These are phyloP conservation scores for Talaromyces proteolyticus DNA, from an alignment of 495 filamentous ascomycete species.

Conservation along the genomic window DNA sequence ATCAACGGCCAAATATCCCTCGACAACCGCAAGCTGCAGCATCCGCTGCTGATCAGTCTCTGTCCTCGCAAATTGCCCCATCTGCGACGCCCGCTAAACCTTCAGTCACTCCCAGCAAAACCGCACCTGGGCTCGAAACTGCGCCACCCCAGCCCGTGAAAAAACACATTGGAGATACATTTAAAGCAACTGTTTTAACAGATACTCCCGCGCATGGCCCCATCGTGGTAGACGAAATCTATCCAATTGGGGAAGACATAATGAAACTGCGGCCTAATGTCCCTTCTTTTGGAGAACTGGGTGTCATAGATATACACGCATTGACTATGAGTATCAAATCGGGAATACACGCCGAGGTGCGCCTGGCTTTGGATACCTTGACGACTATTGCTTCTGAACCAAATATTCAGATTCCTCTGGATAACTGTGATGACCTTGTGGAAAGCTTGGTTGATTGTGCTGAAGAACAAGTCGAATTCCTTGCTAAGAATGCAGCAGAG, in stretches of 20 bases:
- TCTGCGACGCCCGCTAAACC: constrained; percentile 30
- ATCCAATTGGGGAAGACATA: constrained; percentile 57
- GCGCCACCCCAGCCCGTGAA: constrained; percentile 42
- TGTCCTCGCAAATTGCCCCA: constrained; percentile 1
- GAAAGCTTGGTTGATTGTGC: constrained; percentile 87
- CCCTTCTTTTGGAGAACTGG: constrained; percentile 71
- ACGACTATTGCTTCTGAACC: constrained; percentile 63
- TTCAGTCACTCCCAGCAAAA: constrained; percentile 33
- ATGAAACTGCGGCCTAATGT: constrained; percentile 60
- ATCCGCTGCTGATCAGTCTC: constrained; percentile 23
- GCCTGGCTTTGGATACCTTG: constrained; percentile 80
- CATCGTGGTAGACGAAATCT: constrained; percentile 54
- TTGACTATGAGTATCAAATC: constrained; percentile 88
- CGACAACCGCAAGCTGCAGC: constrained; percentile 31
- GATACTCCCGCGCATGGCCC: constrained; percentile 59
- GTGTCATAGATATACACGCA: constrained; percentile 85
- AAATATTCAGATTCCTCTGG: constrained; percentile 54
- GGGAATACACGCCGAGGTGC: constrained; percentile 81
- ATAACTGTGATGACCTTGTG: constrained; percentile 79
- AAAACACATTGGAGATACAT: constrained; percentile 34
- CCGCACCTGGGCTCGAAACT: constrained; percentile 32
- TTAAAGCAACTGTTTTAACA: constrained; percentile 52
- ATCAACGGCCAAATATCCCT: constrained; percentile 31
- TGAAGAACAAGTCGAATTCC: constrained; percentile 73
- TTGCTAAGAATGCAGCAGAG: constrained; percentile 74